Evolutionary conservation across 2,329 filamentous ascomycete genomes (phyloP).

Genomic region (Chaetothyriales sp.): DNA sequence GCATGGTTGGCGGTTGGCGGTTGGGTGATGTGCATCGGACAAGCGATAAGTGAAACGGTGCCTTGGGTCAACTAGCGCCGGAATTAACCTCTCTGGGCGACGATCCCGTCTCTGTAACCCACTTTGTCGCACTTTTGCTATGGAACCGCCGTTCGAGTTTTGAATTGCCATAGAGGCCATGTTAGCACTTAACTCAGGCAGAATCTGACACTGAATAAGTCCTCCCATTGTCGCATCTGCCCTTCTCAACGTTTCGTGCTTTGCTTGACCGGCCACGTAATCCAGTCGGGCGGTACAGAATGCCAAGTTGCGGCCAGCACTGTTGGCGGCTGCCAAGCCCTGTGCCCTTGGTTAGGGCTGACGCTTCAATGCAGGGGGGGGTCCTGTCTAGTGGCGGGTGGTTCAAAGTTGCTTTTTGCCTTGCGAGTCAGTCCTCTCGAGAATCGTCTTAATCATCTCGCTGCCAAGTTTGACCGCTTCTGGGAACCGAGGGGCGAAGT

Average conservation of each 20-base stretch:
- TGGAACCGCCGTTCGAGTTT: not conserved
- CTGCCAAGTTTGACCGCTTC: constrained; percentile 81
- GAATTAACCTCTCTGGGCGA: not conserved
- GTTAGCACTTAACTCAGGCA: not conserved
- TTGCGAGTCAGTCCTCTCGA: constrained; percentile 51
- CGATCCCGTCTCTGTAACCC: not conserved
- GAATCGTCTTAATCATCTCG: constrained; percentile 90
- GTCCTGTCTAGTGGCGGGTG: not conserved
- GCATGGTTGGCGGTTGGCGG: not conserved
- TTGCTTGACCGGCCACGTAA: not conserved
- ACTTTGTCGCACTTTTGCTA: not conserved
- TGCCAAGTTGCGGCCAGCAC: no score
- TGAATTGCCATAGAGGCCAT: not conserved
- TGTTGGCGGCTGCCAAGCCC: not conserved
- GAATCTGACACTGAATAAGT: not conserved
- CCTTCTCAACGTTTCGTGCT: not conserved
- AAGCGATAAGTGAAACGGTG: not conserved
- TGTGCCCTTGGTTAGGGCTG: not conserved
- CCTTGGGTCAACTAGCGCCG: not conserved
- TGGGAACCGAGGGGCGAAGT: constrained; percentile 79
- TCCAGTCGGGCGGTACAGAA: no score
- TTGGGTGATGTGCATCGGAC: not conserved
- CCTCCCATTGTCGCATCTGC: not conserved
- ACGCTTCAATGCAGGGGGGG: not conserved
- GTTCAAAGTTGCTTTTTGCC: not conserved